Conservation (phyloP, 371 early-diverging fungal genomes). For the Rhizopus delemar region DNA sequence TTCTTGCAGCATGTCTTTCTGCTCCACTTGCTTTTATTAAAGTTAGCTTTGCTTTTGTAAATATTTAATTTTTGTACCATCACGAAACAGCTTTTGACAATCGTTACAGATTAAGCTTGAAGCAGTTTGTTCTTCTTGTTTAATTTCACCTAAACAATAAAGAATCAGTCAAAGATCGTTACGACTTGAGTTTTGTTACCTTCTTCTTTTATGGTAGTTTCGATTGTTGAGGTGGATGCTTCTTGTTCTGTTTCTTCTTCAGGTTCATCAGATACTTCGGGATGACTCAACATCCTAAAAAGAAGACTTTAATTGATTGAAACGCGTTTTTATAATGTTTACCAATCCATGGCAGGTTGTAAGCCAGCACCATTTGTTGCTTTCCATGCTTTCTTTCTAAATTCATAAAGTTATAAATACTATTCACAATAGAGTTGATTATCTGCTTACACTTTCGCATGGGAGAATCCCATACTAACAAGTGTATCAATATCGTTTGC, state of each 20-base stretch:
- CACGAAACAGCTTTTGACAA: constrained; percentile 80
- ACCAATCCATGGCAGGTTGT: constrained; percentile 91
- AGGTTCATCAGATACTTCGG: constrained; percentile 73
- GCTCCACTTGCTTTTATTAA: constrained; percentile 65
- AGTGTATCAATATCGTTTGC: constrained; percentile 65
- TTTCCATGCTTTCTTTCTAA: constrained; percentile 62
- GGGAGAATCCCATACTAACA: constrained; percentile 79
- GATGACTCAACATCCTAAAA: constrained; percentile 72
- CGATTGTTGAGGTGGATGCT: constrained; percentile 27
- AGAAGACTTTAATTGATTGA: background rate
- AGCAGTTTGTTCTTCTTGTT: constrained; percentile 66
- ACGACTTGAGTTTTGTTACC: constrained; percentile 19
- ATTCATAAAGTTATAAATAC: background rate
- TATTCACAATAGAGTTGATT: background rate
- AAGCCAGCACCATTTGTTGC: constrained; percentile 84
- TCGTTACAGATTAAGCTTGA: constrained; percentile 86
- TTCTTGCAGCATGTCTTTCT: constrained; percentile 80
- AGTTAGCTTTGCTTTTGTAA: background rate
- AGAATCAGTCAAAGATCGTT: background rate
- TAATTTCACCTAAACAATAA: constrained; percentile 61
- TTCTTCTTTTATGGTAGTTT: constrained; percentile 35
- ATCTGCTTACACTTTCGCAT: constrained; percentile 64
- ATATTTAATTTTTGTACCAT: constrained; percentile 47
- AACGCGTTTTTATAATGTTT: background rate
- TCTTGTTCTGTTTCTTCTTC: constrained; percentile 39